A percentile compares a stretch with the other conserved stretches of the same genome.
Conservation (phyloP, 169 alveolate genomes). For the Amoebophrya sp. region DNA sequence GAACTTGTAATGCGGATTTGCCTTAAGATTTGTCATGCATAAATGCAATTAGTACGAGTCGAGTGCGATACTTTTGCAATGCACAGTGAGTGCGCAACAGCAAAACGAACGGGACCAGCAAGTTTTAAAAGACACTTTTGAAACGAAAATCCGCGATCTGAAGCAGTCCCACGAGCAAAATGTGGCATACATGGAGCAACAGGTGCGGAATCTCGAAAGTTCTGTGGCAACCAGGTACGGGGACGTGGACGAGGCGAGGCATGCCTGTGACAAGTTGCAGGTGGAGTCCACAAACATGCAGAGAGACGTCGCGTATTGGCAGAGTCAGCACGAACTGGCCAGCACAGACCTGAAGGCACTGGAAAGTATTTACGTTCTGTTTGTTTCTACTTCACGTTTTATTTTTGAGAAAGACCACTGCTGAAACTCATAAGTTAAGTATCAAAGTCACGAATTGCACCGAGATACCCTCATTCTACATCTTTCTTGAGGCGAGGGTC, state of each 20-base stretch:
- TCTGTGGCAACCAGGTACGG: neutral
- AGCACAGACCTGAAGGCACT: neutral
- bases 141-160: neutral
- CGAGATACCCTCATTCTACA: too few relatives aligned
- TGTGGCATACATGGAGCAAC: slow-evolving; percentile 13
- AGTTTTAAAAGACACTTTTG: neutral
- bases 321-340: neutral
- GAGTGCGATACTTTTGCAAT: too few relatives aligned
- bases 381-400: neutral
- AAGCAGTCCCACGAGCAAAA: slow-evolving; percentile 4
- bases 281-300: neutral
- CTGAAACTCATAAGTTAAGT: too few relatives aligned
- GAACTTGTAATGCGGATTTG: too few relatives aligned
- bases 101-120: neutral
- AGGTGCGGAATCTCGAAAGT: neutral
- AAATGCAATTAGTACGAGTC: too few relatives aligned
- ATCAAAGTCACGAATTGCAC: too few relatives aligned
- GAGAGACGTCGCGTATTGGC: neutral
- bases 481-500: too few relatives aligned
- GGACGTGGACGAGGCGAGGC: neutral
- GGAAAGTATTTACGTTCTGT: neutral
- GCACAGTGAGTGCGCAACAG: neutral
- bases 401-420: too few relatives aligned
- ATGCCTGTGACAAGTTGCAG: neutral
- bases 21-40: too few relatives aligned